Percentiles rank a stretch among this genome's conserved stretches.
phyloP scores from a whole-genome alignment of 805 yeast species.

The Nakazawaea ishiwadae region DNA sequence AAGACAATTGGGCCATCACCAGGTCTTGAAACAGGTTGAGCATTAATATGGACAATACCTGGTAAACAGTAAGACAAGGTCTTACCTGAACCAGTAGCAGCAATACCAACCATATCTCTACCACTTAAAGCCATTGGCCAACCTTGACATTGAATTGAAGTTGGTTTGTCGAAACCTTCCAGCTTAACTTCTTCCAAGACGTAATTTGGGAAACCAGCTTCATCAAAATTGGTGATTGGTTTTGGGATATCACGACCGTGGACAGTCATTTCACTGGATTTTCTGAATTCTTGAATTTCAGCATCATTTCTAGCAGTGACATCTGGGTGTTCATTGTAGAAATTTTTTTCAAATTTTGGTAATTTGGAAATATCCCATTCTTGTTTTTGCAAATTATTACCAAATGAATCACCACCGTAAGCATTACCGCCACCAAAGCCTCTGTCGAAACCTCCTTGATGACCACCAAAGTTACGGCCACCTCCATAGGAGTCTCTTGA shows the following conservation, averaged over 20 bases:
- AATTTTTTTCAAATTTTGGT: conserved; percentile 92
- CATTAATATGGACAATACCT: conserved; percentile 95
- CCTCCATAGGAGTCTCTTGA: conserved; percentile 36
- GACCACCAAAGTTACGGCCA: conserved; percentile 23
- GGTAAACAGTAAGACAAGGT: conserved; percentile 96
- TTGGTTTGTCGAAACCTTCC: conserved; percentile 91
- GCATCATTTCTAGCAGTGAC: conserved; percentile 72
- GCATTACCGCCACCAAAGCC: conserved; percentile 36
- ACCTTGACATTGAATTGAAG: conserved; percentile 98
- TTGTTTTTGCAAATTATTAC: conserved; percentile 61
- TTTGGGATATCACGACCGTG: conserved; percentile 84
- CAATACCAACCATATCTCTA: conserved; percentile 98
- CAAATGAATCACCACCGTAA: conserved; percentile 33
- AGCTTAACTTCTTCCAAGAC: conserved; percentile 84
- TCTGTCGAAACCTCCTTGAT: conserved; percentile 34
- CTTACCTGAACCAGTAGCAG: conserved; percentile 99
- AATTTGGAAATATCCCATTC: conserved; percentile 74
- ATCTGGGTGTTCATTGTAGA: conserved; percentile 78
- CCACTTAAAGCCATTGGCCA: conserved; percentile 99
- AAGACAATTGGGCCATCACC: conserved; percentile 98
- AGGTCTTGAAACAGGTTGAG: conserved; percentile 87
- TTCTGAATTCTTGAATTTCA: conserved; percentile 75
- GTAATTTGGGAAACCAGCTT: conserved; percentile 96
- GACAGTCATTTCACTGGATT: conserved; percentile 79
- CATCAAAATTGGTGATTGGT: conserved; percentile 90